Percentiles rank a stretch among this genome's conserved stretches.
These are phyloP conservation scores for Nicotiana noctiflora DNA, from an alignment of 257 asterid species.

Conservation along the genomic window DNA sequence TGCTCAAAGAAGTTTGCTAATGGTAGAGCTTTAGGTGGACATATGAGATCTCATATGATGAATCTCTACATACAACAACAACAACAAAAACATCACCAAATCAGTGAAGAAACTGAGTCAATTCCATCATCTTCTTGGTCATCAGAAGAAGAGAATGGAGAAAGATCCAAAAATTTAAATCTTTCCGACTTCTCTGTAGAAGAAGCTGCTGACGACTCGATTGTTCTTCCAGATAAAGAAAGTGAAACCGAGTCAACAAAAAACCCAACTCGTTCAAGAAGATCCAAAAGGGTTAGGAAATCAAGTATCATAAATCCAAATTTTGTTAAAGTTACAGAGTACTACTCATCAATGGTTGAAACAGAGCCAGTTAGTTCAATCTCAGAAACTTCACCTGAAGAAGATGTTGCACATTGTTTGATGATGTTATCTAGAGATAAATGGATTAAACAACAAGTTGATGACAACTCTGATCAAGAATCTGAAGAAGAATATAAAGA, in stretches of 20 bases:
- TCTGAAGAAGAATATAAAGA: slow-evolving; percentile 13
- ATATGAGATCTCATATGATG: slow-evolving; percentile 89
- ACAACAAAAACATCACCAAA: not conserved
- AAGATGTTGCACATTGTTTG: slow-evolving; percentile 67
- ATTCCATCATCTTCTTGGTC: slow-evolving; percentile 12
- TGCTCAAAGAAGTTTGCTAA: slow-evolving; percentile 57
- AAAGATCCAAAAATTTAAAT: slow-evolving; percentile 9
- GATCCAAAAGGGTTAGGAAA: slow-evolving; percentile 45
- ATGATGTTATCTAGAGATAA: slow-evolving; percentile 77
- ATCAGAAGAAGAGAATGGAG: slow-evolving; percentile 8
- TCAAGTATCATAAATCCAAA: slow-evolving; percentile 15
- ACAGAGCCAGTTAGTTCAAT: slow-evolving; percentile 57
- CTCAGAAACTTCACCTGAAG: slow-evolving; percentile 62
- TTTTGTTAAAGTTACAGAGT: slow-evolving; percentile 14
- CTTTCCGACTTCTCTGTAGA: not conserved
- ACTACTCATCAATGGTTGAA: slow-evolving; percentile 22
- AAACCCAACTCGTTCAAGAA: slow-evolving; percentile 23
- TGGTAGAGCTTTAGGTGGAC: slow-evolving; percentile 90
- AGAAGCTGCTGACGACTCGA: slow-evolving; percentile 14
- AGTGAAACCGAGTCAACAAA: slow-evolving; percentile 56
- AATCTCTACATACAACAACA: slow-evolving; percentile 12
- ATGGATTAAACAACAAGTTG: slow-evolving; percentile 31
- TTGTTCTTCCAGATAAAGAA: slow-evolving; percentile 40
- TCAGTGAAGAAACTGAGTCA: slow-evolving; percentile 24
- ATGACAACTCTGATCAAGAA: not conserved